Conservation (phyloP, 768 basidiomycete species). For the Trametes sanguinea region DNA sequence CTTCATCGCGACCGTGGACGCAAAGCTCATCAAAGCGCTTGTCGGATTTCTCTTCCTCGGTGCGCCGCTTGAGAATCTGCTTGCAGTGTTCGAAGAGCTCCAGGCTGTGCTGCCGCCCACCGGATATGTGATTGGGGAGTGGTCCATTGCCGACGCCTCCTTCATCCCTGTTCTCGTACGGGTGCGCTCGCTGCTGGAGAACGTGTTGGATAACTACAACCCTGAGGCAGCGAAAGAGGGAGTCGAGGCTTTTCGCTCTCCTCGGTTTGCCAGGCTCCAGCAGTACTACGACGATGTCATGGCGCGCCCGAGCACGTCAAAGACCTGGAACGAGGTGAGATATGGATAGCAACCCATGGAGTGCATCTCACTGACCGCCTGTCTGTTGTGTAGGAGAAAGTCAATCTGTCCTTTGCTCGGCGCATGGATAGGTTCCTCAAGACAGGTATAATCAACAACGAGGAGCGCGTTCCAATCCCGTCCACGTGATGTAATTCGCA, state of each 20-base stretch:
- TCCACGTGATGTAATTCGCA: too few species aligned
- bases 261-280: conserved; percentile 1
- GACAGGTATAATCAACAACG: too few species aligned
- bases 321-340: conserved; percentile 3
- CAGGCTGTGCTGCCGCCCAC: conserved; percentile 49
- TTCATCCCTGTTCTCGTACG: conserved; percentile 62
- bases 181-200: conserved; percentile 34
- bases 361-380: too few species aligned
- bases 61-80: conserved; percentile 43
- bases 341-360: too few species aligned
- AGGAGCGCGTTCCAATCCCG: too few species aligned
- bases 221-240: neutral
- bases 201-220: neutral
- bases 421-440: too few species aligned
- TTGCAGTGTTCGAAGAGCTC: conserved; percentile 46
- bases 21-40: conserved; percentile 44
- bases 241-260: neutral
- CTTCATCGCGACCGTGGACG: conserved; percentile 52
- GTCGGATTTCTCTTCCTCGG: conserved; percentile 36
- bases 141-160: conserved; percentile 64
- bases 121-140: conserved; percentile 44
- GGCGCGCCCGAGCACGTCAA: conserved; percentile 2
- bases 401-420: too few species aligned
- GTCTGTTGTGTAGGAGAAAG: too few species aligned
- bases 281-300: neutral